A percentile compares a stretch with the other conserved stretches of the same genome.
These are phyloP conservation scores for Stentor roeselii DNA, from an alignment of 73 alveolate species.

Conservation along the genomic window DNA sequence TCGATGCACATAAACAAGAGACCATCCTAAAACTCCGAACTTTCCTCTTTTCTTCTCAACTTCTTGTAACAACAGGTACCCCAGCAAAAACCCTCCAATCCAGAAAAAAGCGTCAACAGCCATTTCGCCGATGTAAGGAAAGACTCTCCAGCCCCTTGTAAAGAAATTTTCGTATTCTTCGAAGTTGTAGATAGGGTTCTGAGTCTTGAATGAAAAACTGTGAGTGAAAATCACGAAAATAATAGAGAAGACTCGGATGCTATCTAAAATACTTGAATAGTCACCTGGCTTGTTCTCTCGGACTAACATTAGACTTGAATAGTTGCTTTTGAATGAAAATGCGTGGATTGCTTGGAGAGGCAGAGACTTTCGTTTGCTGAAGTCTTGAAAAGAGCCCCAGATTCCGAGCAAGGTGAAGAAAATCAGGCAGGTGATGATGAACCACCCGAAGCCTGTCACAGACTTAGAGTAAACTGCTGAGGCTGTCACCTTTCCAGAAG, in stretches of 20 bases:
- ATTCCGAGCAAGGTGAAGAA: not conserved
- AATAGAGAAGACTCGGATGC: not conserved
- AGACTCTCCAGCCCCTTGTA: not conserved
- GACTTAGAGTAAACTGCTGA: too few species aligned
- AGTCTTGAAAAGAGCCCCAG: not conserved
- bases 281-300: not conserved
- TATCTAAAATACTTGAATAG: not conserved
- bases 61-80: slow-evolving; percentile 6
- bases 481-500: not conserved
- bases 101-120: slow-evolving; percentile 48
- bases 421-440: not conserved
- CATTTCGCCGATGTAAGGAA: slow-evolving; percentile 21
- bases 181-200: not conserved
- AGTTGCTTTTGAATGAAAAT: not conserved
- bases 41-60: slow-evolving; percentile 7
- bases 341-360: too few species aligned
- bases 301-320: not conserved
- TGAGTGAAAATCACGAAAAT: not conserved
- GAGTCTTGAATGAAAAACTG: not conserved
- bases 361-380: not conserved
- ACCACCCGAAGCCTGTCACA: too few species aligned
- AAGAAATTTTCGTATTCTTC: not conserved
- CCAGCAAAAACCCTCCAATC: slow-evolving; percentile 45
- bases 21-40: not conserved
- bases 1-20: not conserved